A percentile compares a stretch with the other conserved stretches of the same genome.
These are phyloP conservation scores for Clarireedia sp. DNA, from an alignment of 2,329 filamentous ascomycete species.

Conservation along the genomic window DNA sequence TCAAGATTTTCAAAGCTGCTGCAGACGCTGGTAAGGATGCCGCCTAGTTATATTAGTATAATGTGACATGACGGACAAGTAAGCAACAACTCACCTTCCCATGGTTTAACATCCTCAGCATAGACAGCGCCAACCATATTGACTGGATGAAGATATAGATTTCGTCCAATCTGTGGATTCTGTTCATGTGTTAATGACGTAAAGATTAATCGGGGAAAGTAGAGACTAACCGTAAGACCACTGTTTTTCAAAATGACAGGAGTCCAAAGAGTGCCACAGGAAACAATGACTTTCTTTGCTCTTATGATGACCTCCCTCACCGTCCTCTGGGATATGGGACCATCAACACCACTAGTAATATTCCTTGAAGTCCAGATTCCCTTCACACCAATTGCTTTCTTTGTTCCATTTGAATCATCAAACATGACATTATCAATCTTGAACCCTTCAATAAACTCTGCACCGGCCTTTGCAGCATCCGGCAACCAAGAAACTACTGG, in stretches of 20 bases:
- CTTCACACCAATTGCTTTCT: conserved; percentile 59
- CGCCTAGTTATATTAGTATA: conserved; percentile 29
- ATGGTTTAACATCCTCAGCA: conserved; percentile 60
- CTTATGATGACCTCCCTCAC: conserved; percentile 60
- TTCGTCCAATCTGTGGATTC: conserved; percentile 73
- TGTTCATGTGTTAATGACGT: conserved; percentile 12
- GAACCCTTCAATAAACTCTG: conserved; percentile 79
- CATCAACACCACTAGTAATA: conserved; percentile 48
- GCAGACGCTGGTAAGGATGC: conserved; percentile 72
- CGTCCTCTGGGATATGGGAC: conserved; percentile 38
- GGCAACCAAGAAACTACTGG: conserved; percentile 70
- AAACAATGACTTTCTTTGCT: conserved; percentile 74
- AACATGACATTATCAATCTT: conserved; percentile 64
- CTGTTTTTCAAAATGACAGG: conserved; percentile 71
- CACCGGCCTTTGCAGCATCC: conserved; percentile 68
- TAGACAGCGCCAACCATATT: conserved; percentile 53
- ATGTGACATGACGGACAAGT: neutral
- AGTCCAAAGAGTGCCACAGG: conserved; percentile 67
- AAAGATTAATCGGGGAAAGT: neutral
- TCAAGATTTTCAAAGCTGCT: conserved; percentile 76
- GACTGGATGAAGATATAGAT: conserved; percentile 76
- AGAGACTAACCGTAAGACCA: conserved; percentile 52
- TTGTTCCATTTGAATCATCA: conserved; percentile 39
- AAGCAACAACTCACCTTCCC: conserved; percentile 39
- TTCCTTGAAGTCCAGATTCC: conserved; percentile 72